Conservation (phyloP, 192 early-diverging fungal genomes). For the Linnemannia hyalina region DNA sequence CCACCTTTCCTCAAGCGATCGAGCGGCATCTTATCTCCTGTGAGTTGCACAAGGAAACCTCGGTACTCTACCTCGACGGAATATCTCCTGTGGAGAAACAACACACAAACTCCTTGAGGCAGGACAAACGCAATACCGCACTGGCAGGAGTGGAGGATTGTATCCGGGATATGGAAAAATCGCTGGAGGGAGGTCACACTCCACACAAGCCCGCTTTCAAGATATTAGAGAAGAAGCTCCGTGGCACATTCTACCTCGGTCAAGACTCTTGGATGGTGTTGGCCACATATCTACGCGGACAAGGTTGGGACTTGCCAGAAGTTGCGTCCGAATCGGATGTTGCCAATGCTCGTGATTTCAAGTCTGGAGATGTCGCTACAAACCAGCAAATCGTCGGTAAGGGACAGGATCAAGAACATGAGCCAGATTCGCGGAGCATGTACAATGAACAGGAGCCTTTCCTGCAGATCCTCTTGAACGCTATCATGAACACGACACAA, state of each 20-base stretch:
- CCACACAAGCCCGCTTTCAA: not conserved
- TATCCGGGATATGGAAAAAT: not conserved
- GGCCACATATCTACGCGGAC: not conserved
- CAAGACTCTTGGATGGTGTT: not conserved
- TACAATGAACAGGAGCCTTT: not conserved
- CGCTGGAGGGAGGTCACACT: not conserved
- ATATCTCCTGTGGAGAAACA: conserved; percentile 1
- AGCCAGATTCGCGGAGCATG: not conserved
- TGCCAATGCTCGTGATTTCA: not conserved
- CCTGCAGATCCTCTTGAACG: not conserved
- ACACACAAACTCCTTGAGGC: not conserved
- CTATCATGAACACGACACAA: not conserved
- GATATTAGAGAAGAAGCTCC: not conserved
- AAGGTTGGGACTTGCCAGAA: not conserved
- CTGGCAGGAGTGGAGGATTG: not conserved
- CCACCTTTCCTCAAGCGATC: not conserved
- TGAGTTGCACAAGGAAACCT: not conserved
- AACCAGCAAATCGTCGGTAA: not conserved
- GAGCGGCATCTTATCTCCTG: not conserved
- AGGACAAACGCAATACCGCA: not conserved
- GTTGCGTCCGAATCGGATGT: not conserved
- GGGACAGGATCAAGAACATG: not conserved
- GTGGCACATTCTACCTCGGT: not conserved
- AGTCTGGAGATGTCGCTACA: not conserved
- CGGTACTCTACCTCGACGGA: not conserved